These are phyloP conservation scores for Fusarium setosum DNA, from an alignment of 2,329 filamentous ascomycete genomes.

Conservation along the genomic window DNA sequence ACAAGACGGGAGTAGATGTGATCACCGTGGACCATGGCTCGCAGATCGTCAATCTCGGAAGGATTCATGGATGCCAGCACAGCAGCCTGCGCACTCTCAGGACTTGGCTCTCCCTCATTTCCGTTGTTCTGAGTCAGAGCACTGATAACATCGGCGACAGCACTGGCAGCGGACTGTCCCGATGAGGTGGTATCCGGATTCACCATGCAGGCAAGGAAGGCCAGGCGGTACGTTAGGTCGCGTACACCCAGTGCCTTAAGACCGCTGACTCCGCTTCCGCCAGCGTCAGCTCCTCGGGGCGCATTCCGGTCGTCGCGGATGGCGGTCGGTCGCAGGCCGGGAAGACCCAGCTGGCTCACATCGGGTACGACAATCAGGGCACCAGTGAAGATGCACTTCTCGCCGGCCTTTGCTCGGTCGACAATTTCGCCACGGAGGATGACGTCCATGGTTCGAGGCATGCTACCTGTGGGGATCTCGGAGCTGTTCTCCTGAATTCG, in stretches of 20 bases:
- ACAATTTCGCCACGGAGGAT: conserved; percentile 98
- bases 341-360: conserved; percentile 92
- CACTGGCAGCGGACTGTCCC: conserved; percentile 74
- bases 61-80: conserved; percentile 88
- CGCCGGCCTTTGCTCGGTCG: conserved; percentile 94
- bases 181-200: conserved; percentile 86
- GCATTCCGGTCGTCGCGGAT: conserved; percentile 84
- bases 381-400: conserved; percentile 98
- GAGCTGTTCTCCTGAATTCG: conserved; percentile 98
- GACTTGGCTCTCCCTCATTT: conserved; percentile 74
- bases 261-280: conserved; percentile 86
- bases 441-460: conserved; percentile 98
- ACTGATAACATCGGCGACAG: conserved; percentile 83
- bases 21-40: conserved; percentile 92
- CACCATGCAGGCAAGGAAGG: conserved; percentile 98
- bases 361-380: conserved; percentile 97
- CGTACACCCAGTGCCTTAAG: conserved; percentile 93
- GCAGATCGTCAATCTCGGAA: conserved; percentile 90
- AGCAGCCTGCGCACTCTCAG: conserved; percentile 88
- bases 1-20: conserved; percentile 95
- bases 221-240: conserved; percentile 93
- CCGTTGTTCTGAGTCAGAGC: conserved; percentile 75
- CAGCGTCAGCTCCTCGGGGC: conserved; percentile 79
- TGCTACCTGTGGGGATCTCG: conserved; percentile 97
- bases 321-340: conserved; percentile 84